These are phyloP conservation scores for Suillus paluster DNA, from an alignment of 768 basidiomycete species.

Conservation along the genomic window DNA sequence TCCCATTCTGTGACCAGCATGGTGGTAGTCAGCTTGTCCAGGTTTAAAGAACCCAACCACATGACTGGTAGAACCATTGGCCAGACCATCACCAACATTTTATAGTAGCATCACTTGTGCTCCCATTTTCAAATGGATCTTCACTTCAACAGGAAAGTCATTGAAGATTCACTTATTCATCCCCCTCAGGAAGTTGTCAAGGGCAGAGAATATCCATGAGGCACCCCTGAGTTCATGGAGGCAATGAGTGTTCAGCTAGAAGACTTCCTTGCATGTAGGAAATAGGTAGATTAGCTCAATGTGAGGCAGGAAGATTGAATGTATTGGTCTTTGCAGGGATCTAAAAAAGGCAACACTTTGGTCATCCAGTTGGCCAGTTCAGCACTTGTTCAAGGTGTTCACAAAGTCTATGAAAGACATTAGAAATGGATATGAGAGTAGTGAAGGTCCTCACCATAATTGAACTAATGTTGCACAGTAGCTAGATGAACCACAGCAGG, in stretches of 20 bases:
- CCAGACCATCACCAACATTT: constrained; percentile 63
- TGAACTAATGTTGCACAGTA: constrained; percentile 79
- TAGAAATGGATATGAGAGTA: neutral
- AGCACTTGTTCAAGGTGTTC: constrained; percentile 73
- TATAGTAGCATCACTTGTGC: constrained; percentile 76
- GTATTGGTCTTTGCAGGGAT: constrained; percentile 41
- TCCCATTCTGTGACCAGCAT: too few relatives aligned
- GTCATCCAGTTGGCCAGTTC: constrained; percentile 58
- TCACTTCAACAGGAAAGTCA: too few relatives aligned
- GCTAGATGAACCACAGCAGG: constrained; percentile 65
- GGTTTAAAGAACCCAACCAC: constrained; percentile 55
- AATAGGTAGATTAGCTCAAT: constrained; percentile 59
- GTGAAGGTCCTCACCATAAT: constrained; percentile 50
- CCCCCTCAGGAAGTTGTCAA: too few relatives aligned
- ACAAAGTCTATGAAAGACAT: constrained; percentile 55
- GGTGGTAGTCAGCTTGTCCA: too few relatives aligned
- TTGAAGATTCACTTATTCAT: too few relatives aligned
- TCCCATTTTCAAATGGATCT: constrained; percentile 59
- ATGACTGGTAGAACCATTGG: constrained; percentile 70
- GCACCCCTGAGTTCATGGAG: constrained; percentile 28
- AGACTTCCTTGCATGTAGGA: constrained; percentile 71
- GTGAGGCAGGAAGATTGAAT: constrained; percentile 29
- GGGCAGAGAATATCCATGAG: too few relatives aligned
- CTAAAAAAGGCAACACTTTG: constrained; percentile 53
- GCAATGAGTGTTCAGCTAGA: constrained; percentile 61